phyloP scores from a whole-genome alignment of 2,329 filamentous ascomycete species.

The Alternaria triticimaculans region DNA sequence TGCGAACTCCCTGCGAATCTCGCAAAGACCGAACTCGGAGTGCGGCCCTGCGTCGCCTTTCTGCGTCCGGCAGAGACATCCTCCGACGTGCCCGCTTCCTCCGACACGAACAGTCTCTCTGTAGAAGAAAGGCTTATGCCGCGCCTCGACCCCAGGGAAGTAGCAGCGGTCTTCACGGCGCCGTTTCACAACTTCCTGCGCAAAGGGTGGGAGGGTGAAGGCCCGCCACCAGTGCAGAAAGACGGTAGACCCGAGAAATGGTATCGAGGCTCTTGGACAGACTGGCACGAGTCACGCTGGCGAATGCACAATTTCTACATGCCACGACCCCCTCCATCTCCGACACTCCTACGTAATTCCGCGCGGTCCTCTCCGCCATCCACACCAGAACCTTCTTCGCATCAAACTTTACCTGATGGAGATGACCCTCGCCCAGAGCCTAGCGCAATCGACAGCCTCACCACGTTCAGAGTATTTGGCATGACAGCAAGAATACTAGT shows the following conservation, averaged over 20 bases:
- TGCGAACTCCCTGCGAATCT: constrained; percentile 74
- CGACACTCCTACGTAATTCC: constrained; percentile 12
- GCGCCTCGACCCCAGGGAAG: constrained; percentile 83
- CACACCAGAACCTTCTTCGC: not conserved
- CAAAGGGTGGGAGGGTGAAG: constrained; percentile 56
- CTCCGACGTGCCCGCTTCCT: constrained; percentile 6
- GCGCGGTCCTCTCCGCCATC: not conserved
- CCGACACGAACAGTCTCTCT: constrained; percentile 8
- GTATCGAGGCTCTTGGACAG: constrained; percentile 85
- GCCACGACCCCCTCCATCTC: constrained; percentile 53
- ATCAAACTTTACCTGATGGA: constrained; percentile 16
- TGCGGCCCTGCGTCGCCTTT: constrained; percentile 63
- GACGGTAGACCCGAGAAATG: constrained; percentile 64
- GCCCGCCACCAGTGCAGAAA: constrained; percentile 49
- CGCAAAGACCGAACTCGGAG: constrained; percentile 58
- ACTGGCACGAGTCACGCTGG: constrained; percentile 82
- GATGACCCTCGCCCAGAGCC: constrained; percentile 48
- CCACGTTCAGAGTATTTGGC: constrained; percentile 85
- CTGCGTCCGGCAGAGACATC: constrained; percentile 55
- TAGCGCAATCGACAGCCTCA: constrained; percentile 49
- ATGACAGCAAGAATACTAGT: constrained; percentile 93
- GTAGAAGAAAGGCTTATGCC: constrained; percentile 76
- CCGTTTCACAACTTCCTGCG: constrained; percentile 84
- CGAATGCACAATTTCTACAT: constrained; percentile 91
- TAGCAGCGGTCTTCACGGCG: constrained; percentile 91